Evolutionary conservation across 148 eudicot genomes (phyloP).

Genomic region (Hydrangea macrophylla): DNA sequence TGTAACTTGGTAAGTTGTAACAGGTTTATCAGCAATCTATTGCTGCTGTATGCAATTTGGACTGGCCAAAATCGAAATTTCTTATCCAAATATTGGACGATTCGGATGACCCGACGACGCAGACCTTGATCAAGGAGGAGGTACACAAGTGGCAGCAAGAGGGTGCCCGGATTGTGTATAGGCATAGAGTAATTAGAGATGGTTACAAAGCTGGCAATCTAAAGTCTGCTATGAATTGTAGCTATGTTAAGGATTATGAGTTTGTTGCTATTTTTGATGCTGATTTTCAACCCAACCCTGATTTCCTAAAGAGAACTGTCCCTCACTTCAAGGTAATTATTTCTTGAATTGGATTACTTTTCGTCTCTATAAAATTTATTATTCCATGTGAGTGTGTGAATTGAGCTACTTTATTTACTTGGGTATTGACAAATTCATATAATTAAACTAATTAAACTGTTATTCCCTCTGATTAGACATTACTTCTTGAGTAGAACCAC

Average conservation of each 20-base stretch:
- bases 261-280: slow-evolving; percentile 97
- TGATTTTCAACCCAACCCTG: slow-evolving; percentile 85
- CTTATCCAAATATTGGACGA: slow-evolving; percentile 87
- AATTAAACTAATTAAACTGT: too few species aligned
- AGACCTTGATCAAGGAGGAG: slow-evolving; percentile 77
- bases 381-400: too few species aligned
- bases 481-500: too few species aligned
- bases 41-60: slow-evolving; percentile 81
- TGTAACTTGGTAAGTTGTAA: not conserved
- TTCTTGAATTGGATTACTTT: not conserved
- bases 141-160: slow-evolving; percentile 78
- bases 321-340: slow-evolving; percentile 81
- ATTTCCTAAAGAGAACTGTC: slow-evolving; percentile 71
- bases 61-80: slow-evolving; percentile 86
- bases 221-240: slow-evolving; percentile 93
- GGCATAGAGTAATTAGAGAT: slow-evolving; percentile 76
- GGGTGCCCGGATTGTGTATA: slow-evolving; percentile 80
- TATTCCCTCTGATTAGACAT: too few species aligned
- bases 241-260: slow-evolving; percentile 91
- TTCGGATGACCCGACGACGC: slow-evolving; percentile 78
- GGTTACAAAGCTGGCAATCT: slow-evolving; percentile 99
- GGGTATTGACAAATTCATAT: too few species aligned
- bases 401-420: too few species aligned
- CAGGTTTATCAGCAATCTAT: slow-evolving; percentile 98
- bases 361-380: too few species aligned